Base-by-base conservation (phyloP, 169 alveolate genomes). In the Plasmodium inui region DNA sequence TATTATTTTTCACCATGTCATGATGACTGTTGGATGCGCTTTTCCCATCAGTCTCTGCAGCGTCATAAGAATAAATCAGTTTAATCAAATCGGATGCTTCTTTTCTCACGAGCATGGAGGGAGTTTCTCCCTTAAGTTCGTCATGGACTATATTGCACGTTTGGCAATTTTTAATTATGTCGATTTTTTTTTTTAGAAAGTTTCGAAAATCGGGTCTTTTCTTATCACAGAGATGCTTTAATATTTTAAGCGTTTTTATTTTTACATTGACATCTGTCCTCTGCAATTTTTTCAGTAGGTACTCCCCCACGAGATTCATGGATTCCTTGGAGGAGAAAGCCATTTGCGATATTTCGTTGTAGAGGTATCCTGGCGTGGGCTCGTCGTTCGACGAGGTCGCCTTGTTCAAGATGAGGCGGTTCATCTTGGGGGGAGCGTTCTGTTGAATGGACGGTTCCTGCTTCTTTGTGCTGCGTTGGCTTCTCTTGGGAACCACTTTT, bases 351-450 rank as follows among this genome's bases (percentile, higher is more conserved):
- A 96, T 85, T 55, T 96, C 97, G 53, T 94, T 92, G 95, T 95
- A 96, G 67, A 96, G 71, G 73, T 96, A 96, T 0, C 97, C 97
- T 7, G 97, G 97, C 8, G 97, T 94, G 2, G 96, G 97, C 44
- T 96, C 97, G 57, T 96, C 93, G 76, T 95, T 95, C 26, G 96
- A 96, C 55, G 97, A 93, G 8, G 97, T 95, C 17, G 96, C 95
- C 81, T 94, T 93, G 83, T 95, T 93, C 44, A 96, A 76, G 28
- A 78, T 61, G 30, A 88, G 82, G 53, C 94, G 37, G 46, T 88
- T 88, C 94, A 88, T 88, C 73, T 57, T 82, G 19, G 53, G 8
- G 55, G 55, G 55, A 41, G 44, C 8, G 4, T 10, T 44, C 1
- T 44, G 0, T 0, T 44, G n/a, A 12, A 2, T 44, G 55, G 5